Percentiles rank a stretch among this genome's conserved stretches.
Evolutionary conservation across 108 stramenopile genomes (phyloP).

Genomic region (Nannochloropsis granulata): DNA sequence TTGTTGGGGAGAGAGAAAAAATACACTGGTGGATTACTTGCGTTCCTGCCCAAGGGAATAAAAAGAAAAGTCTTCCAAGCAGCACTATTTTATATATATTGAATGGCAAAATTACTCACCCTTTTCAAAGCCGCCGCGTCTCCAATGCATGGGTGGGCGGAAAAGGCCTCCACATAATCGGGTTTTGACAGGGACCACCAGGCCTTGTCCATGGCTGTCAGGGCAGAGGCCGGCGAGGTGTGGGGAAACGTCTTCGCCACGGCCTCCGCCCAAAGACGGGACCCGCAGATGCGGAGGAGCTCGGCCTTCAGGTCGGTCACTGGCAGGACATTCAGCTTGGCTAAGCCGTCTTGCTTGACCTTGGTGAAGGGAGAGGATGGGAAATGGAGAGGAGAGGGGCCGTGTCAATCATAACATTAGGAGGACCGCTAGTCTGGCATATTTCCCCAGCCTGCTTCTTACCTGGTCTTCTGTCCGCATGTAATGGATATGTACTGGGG

Average conservation of each 20-base stretch:
- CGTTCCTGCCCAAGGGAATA: too few species aligned
- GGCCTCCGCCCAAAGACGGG: neutral
- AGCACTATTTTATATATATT: too few species aligned
- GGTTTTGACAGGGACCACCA: neutral
- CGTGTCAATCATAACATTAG: too few species aligned
- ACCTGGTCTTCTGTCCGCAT: neutral
- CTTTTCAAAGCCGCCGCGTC: constrained; percentile 20
- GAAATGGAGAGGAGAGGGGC: neutral
- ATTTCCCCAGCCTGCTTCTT: neutral
- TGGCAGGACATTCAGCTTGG: neutral
- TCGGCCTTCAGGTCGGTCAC: neutral
- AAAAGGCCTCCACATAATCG: constrained; percentile 27
- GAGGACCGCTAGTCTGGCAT: too few species aligned
- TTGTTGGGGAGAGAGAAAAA: too few species aligned
- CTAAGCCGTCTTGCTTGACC: neutral
- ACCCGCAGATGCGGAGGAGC: neutral
- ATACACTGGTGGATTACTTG: too few species aligned
- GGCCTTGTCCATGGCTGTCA: neutral
- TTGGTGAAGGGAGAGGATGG: neutral
- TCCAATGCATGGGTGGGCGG: constrained; percentile 31
- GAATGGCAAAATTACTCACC: neutral
- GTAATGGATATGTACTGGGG: neutral
- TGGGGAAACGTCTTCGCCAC: neutral
- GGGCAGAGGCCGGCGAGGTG: neutral
- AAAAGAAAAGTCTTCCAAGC: too few species aligned